Conservation (phyloP, 306 rosid species). For the Quercus rubra region DNA sequence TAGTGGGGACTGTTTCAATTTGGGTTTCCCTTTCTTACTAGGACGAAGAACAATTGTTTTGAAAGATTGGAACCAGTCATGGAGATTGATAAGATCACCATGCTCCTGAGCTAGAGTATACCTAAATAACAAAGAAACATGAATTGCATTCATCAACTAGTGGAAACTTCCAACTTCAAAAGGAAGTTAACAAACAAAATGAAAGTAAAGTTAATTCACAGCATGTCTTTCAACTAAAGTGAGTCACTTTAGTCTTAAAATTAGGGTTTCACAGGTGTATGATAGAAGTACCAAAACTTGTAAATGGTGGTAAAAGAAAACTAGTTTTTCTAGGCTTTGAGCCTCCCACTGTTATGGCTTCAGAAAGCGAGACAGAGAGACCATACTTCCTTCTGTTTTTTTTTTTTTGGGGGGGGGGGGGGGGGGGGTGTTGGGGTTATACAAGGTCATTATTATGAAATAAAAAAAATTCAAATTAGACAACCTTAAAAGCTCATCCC, state of each 20-base stretch:
- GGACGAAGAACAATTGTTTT: conserved; percentile 47
- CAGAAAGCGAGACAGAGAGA: neutral
- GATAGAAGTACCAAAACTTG: neutral
- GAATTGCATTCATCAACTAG: conserved; percentile 7
- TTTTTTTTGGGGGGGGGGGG: neutral
- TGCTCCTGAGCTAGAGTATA: conserved; percentile 83
- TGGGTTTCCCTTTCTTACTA: conserved; percentile 50
- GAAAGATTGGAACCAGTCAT: conserved; percentile 91
- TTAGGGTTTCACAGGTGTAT: neutral
- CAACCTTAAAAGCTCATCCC: too few species aligned
- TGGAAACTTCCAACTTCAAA: neutral
- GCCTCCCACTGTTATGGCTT: neutral
- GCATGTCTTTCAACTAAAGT: neutral
- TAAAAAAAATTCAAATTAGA: too few species aligned
- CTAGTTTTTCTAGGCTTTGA: neutral
- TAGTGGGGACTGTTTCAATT: conserved; percentile 50
- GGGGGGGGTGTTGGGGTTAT: too few species aligned
- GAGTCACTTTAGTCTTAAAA: neutral
- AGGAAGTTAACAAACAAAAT: neutral
- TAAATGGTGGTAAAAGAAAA: neutral
- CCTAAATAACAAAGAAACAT: conserved; percentile 40
- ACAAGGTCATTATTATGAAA: too few species aligned
- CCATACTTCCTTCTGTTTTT: too few species aligned
- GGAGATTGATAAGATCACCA: conserved; percentile 95
- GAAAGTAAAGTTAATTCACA: neutral